Percentiles rank a stretch among this genome's conserved stretches.
These are phyloP conservation scores for Yarrowia hollandica DNA, from an alignment of 805 yeast genomes.

Conservation along the genomic window DNA sequence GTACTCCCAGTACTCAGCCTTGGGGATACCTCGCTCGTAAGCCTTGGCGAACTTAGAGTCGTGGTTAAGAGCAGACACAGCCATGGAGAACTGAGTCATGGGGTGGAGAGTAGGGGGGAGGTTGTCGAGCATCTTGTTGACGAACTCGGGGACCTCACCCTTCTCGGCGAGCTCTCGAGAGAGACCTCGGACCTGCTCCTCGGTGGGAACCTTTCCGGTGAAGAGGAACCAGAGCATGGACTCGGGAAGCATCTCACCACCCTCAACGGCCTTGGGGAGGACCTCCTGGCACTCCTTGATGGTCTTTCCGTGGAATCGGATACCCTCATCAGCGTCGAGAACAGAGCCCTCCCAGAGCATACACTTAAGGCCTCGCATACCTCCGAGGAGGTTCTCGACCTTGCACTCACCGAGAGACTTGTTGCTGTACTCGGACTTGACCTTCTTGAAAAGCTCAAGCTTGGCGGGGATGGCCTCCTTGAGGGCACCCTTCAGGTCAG, in stretches of 20 bases:
- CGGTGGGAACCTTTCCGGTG: conserved; percentile 82
- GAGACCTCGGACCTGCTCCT: conserved; percentile 65
- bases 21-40: conserved; percentile 77
- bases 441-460: conserved; percentile 44
- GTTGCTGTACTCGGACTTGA: conserved; percentile 44
- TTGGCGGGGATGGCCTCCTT: conserved; percentile 48
- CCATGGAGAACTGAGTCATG: conserved; percentile 87
- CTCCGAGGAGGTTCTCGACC: conserved; percentile 56
- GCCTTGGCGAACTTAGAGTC: conserved; percentile 85
- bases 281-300: conserved; percentile 67
- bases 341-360: conserved; percentile 80
- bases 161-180: conserved; percentile 78
- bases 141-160: conserved; percentile 75
- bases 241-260: conserved; percentile 67
- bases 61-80: conserved; percentile 75
- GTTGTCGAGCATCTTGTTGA: conserved; percentile 66
- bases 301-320: conserved; percentile 74
- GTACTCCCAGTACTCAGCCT: conserved; percentile 80
- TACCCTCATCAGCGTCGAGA: conserved; percentile 73
- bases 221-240: conserved; percentile 78
- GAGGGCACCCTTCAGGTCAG: conserved; percentile 41
- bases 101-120: conserved; percentile 79
- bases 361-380: conserved; percentile 77
- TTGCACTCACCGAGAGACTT: conserved; percentile 49
- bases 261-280: conserved; percentile 59